Evolutionary conservation across 495 filamentous ascomycete genomes (phyloP), one percentile per base, ranked within the genome.

Genomic region (Podospora tetraspora): DNA sequence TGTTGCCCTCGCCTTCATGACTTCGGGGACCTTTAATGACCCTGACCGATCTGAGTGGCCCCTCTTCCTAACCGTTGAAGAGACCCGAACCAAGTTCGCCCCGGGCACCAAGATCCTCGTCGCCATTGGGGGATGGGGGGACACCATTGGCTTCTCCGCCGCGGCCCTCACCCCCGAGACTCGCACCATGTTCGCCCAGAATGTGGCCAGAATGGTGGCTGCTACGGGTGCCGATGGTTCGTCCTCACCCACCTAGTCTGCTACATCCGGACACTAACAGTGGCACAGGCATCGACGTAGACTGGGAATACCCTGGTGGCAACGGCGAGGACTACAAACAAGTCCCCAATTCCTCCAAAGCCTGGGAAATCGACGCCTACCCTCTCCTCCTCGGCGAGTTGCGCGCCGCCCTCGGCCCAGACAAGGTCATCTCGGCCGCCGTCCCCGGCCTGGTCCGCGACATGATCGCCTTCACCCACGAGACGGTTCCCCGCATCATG

Each of bases 221-320:
- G 77, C 78, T 12, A 86, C 85, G 12, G 85, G 86, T 0, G 89
- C 89, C 43, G 89, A 92, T 72, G 89, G 34, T 43, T 6, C 5
- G 34, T 43, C 34, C 34, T 43, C 13, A 4, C 13, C 34, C 34
- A 6, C 34, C 34, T n/a, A 43, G 19, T 43, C 3, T 43, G 0
- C 34, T 16, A 30, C 29, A 1, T 16, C 34, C 34, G 5, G 7
- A 13, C 13, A 43, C 34, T 43, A 19, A 43, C 34, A 43, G 3
- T 43, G 34, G 34, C 34, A 16, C 5, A 43, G 34, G 81, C 19
- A 78, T 86, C 75, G 91, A 93, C 68, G 86, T 92, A 66, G 90
- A 93, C 73, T 93, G 91, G 90, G 90, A 93, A 70, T 93, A 92
- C 73, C 90, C 91, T 1, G 90, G 89, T 32, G 91, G 91, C 58